phyloP scores from a whole-genome alignment of 805 yeast genomes.

The Hemisphaericaspora nanyangensis region DNA sequence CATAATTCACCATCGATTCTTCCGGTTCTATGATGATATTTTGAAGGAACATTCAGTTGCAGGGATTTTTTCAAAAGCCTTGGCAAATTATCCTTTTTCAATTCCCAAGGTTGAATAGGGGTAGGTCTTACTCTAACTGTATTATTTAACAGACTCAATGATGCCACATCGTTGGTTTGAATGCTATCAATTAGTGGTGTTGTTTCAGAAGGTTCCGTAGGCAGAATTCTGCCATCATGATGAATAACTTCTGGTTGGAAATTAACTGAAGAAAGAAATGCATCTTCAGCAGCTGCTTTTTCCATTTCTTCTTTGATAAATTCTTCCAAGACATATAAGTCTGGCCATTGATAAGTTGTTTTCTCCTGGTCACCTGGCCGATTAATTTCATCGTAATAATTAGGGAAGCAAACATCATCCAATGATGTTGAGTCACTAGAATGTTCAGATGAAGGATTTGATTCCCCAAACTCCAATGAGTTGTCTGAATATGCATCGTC shows the following conservation, averaged over 20 bases:
- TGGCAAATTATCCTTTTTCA: conserved; percentile 22
- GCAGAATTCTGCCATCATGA: not conserved
- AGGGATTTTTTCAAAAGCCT: conserved; percentile 21
- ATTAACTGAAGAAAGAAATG: conserved; percentile 5
- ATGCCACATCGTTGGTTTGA: conserved; percentile 31
- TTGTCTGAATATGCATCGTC: conserved; percentile 16
- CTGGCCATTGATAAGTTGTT: conserved; percentile 68
- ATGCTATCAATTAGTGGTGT: conserved; percentile 27
- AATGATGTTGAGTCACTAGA: conserved; percentile 67
- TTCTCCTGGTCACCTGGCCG: conserved; percentile 13
- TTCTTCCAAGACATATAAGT: conserved; percentile 67
- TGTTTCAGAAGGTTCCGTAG: conserved; percentile 19
- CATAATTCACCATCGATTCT: conserved; percentile 25
- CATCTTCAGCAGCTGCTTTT: conserved; percentile 10
- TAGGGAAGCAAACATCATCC: conserved; percentile 90
- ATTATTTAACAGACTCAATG: conserved; percentile 36
- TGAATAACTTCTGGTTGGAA: conserved; percentile 5
- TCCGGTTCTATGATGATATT: conserved; percentile 6
- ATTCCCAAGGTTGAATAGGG: conserved; percentile 72
- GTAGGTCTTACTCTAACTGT: conserved; percentile 64
- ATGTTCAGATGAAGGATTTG: conserved; percentile 64
- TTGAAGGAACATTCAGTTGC: not conserved
- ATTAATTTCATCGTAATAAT: conserved; percentile 44
- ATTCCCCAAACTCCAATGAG: conserved; percentile 42
- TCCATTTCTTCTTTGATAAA: conserved; percentile 67